Conservation (phyloP, 768 basidiomycete species). For the Psilocybe cyanescens region DNA sequence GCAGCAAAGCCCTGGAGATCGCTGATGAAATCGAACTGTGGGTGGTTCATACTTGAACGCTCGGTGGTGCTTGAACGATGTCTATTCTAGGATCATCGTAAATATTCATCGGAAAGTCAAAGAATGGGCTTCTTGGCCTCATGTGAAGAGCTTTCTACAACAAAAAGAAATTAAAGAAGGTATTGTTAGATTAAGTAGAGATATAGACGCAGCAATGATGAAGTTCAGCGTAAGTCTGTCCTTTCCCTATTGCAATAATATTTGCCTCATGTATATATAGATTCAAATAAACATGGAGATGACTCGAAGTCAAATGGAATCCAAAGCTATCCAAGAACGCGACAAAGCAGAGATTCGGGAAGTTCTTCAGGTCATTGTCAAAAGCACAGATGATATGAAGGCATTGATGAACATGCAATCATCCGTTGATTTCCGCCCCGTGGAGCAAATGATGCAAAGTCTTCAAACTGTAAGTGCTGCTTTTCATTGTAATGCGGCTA, state of each 20-base stretch:
- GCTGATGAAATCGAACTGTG: constrained; percentile 40
- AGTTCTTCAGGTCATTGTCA: constrained; percentile 36
- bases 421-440: constrained; percentile 30
- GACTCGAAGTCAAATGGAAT: constrained; percentile 28
- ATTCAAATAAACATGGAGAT: constrained; percentile 32
- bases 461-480: constrained; percentile 41
- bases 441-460: constrained; percentile 44
- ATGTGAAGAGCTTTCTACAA: constrained; percentile 38
- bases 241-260: not conserved
- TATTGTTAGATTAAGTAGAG: constrained; percentile 38
- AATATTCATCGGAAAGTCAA: constrained; percentile 34
- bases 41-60: not conserved
- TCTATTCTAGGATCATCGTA: constrained; percentile 27
- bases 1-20: constrained; percentile 27
- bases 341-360: constrained; percentile 39
- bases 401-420: constrained; percentile 34
- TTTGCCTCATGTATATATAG: constrained; percentile 2
- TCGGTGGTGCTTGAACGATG: not conserved
- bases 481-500: constrained; percentile 25
- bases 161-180: constrained; percentile 45
- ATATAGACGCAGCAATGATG: constrained; percentile 39
- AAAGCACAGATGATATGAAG: constrained; percentile 37
- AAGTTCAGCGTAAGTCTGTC: constrained; percentile 37
- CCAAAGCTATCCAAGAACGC: constrained; percentile 32
- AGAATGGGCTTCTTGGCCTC: constrained; percentile 40